A percentile compares a stretch with the other conserved stretches of the same genome.
Conservation (phyloP, 768 basidiomycete species). For the Fistulinella prunicolor region DNA sequence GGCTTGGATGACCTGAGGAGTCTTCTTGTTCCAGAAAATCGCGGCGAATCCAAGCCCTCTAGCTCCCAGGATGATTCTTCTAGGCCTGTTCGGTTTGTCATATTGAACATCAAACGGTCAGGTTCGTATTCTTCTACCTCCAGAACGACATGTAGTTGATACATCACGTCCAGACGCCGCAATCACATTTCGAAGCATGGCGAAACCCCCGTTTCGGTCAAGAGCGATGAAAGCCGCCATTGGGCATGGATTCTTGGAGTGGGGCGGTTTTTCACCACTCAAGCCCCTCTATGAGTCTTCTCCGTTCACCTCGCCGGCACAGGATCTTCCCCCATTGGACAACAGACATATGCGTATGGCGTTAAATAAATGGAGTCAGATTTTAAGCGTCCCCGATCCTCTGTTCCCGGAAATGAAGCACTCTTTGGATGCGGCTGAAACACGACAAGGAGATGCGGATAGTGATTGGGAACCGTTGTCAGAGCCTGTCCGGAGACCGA, state of each 20-base stretch:
- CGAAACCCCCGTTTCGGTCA: slow-evolving; percentile 28
- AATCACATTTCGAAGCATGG: slow-evolving; percentile 20
- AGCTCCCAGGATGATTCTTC: slow-evolving; percentile 2
- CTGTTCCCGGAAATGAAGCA: slow-evolving; percentile 30
- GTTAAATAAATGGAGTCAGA: slow-evolving; percentile 35
- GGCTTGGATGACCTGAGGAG: slow-evolving; percentile 31
- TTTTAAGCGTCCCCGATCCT: slow-evolving; percentile 30
- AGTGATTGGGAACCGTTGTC: slow-evolving; percentile 28
- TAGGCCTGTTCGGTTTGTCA: slow-evolving; percentile 9
- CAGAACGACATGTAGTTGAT: not conserved
- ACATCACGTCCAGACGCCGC: slow-evolving; percentile 7
- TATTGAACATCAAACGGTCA: slow-evolving; percentile 21
- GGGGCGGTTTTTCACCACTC: slow-evolving; percentile 32
- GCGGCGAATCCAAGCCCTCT: not conserved
- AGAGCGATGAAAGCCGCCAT: slow-evolving; percentile 29
- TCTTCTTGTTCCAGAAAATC: slow-evolving; percentile 24
- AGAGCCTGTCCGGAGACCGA: slow-evolving; percentile 7
- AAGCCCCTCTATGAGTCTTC: slow-evolving; percentile 29
- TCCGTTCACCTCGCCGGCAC: slow-evolving; percentile 21
- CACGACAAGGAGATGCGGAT: not conserved
- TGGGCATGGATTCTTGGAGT: slow-evolving; percentile 32
- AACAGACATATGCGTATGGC: slow-evolving; percentile 30
- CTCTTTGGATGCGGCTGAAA: slow-evolving; percentile 1
- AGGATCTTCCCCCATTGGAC: slow-evolving; percentile 15
- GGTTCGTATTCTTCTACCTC: slow-evolving; percentile 16